Evolutionary conservation across 495 filamentous ascomycete genomes (phyloP).

Genomic region (Penicillium manginii): DNA sequence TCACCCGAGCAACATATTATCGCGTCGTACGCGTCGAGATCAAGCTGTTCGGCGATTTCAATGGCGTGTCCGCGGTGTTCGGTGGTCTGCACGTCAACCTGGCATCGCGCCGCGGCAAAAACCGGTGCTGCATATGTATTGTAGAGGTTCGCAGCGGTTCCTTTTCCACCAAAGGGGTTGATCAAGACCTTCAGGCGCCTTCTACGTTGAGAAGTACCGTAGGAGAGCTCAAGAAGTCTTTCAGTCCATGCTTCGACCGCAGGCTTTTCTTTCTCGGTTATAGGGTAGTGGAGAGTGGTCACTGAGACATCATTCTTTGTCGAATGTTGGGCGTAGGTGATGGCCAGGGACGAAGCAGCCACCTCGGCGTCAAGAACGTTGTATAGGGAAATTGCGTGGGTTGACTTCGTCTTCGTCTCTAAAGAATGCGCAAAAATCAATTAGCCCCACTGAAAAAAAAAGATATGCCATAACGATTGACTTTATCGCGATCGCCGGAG

Average conservation of each 20-base stretch:
- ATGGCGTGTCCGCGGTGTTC: conserved; percentile 74
- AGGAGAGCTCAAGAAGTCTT: conserved; percentile 68
- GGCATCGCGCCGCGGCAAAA: conserved; percentile 79
- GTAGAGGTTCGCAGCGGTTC: conserved; percentile 75
- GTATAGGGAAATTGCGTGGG: conserved; percentile 70
- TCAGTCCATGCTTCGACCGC: conserved; percentile 62
- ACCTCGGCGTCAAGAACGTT: conserved; percentile 83
- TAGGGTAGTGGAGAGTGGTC: conserved; percentile 61
- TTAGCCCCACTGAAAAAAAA: conserved; percentile 18
- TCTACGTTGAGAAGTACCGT: conserved; percentile 67
- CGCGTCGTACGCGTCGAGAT: conserved; percentile 79
- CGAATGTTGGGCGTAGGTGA: conserved; percentile 70
- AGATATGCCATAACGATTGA: conserved; percentile 9
- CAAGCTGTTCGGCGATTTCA: conserved; percentile 76
- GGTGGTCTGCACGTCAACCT: conserved; percentile 76
- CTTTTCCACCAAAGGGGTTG: conserved; percentile 89
- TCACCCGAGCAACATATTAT: conserved; percentile 91
- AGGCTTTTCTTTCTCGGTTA: conserved; percentile 55
- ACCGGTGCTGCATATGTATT: conserved; percentile 76
- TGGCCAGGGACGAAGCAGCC: conserved; percentile 61
- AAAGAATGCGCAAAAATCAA: background rate
- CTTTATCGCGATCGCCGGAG: conserved; percentile 15
- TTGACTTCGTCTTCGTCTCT: conserved; percentile 37
- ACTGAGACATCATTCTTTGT: conserved; percentile 61
- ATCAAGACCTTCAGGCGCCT: conserved; percentile 86